Evolutionary conservation across 1,284 basidiomycete genomes (phyloP), one percentile per base, ranked within the genome.

Genomic region (Grifola frondosa): DNA sequence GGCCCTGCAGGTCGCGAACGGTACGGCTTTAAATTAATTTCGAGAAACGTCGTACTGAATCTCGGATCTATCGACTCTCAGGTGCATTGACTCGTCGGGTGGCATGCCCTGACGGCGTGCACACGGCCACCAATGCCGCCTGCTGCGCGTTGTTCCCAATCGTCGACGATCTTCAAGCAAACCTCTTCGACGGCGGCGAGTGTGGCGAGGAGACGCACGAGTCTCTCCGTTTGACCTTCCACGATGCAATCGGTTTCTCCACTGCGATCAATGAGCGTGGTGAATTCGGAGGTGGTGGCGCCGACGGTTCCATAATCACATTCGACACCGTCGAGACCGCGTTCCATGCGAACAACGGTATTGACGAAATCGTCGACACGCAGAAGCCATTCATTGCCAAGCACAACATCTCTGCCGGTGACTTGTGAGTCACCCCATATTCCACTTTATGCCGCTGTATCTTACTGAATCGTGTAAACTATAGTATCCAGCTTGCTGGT

Each of bases 191-290:
- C 24, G 60, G 60, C 40, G 67, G 62, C 17, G 50, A 68, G 45
- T 73, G 72, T 46, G 68, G 66, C 37, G 68, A 72, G 59, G 66
- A 70, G 38, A 69, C 67, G 20, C 73, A 70, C 49, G 69, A 71
- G 44, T 62, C 69, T 71, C 44, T 45, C 17, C 44, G 36, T 19
- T 32, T 44, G 13, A 44, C 42, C 10, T 44, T 44, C 42, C 36
- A 44, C 37, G 42, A 39, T 22, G 44, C 32, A n/a, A 45, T 45
- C 38, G 70, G 67, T 4, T 68, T 64, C 42, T 71, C 70, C 3
- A 52, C 50, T 5, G 53, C 51, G 2, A 30, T 50, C 10, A 22
- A 12, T 23, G 35, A 30, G 37, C 28, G 17, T 26, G 19, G 29
- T 28, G 15, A 30, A 16, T 26, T 36, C n/a, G 52, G 58, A 22